These are phyloP conservation scores for Mycena polygramma DNA, from an alignment of 768 basidiomycete genomes.

Conservation along the genomic window DNA sequence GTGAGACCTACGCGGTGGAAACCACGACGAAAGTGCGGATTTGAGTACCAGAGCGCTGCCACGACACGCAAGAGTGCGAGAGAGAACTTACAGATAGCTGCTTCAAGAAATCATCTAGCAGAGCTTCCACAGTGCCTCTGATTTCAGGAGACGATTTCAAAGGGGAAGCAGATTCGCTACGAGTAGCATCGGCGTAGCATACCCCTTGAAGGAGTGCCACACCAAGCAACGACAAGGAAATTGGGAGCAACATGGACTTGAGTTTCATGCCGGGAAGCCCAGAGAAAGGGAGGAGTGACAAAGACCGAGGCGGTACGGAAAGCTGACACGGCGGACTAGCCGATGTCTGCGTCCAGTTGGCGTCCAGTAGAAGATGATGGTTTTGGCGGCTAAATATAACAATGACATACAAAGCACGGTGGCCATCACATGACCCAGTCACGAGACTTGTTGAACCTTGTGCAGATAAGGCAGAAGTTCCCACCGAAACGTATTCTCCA, in stretches of 20 bases:
- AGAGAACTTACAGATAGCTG: conserved; percentile 26
- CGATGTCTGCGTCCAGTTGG: not conserved
- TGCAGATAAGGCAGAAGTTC: not conserved
- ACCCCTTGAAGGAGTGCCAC: not conserved
- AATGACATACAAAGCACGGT: not conserved
- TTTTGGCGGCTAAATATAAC: conserved; percentile 14
- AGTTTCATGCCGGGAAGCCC: not conserved
- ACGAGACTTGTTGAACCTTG: not conserved
- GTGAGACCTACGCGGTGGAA: not conserved
- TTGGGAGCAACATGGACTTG: not conserved
- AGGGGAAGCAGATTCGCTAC: not conserved
- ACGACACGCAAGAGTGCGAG: too few species aligned
- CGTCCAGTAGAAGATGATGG: not conserved
- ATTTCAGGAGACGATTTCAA: not conserved
- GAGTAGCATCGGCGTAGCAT: not conserved
- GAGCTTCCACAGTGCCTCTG: conserved; percentile 29
- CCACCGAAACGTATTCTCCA: too few species aligned
- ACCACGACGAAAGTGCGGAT: not conserved
- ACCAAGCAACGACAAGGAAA: conserved; percentile 4
- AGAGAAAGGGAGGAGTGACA: not conserved
- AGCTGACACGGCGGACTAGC: not conserved
- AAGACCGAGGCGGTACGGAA: too few species aligned
- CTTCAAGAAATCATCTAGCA: conserved; percentile 33
- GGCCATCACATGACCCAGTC: conserved; percentile 1
- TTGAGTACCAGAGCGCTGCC: not conserved